Conservation (phyloP, 768 basidiomycete genomes). For the Boletus rex-veris region DNA sequence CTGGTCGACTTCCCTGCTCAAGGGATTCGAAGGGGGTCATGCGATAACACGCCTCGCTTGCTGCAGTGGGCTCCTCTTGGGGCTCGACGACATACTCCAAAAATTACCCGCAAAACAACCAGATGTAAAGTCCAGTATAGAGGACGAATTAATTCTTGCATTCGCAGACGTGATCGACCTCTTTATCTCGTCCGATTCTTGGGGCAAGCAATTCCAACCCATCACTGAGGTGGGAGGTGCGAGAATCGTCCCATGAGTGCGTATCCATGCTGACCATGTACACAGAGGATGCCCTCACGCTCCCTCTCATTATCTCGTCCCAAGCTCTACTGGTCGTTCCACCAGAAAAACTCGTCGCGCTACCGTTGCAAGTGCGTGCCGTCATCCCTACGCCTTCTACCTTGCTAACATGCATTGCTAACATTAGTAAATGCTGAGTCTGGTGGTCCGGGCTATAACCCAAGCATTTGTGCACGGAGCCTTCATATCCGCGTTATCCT, state of each 20-base stretch:
- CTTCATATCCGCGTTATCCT: slow-evolving; percentile 47
- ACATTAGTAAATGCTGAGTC: slow-evolving; percentile 24
- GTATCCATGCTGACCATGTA: slow-evolving; percentile 6
- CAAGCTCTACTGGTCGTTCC: slow-evolving; percentile 58
- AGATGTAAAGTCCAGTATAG: slow-evolving; percentile 42
- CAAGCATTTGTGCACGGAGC: slow-evolving; percentile 54
- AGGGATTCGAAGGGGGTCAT: slow-evolving; percentile 65
- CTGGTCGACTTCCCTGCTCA: slow-evolving; percentile 52
- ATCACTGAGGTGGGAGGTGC: slow-evolving; percentile 42
- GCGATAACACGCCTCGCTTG: slow-evolving; percentile 59
- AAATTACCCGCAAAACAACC: slow-evolving; percentile 28
- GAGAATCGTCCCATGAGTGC: slow-evolving; percentile 5
- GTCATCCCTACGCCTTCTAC: slow-evolving; percentile 23
- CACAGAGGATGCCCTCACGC: slow-evolving; percentile 41
- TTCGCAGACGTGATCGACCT: slow-evolving; percentile 73
- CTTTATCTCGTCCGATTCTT: slow-evolving; percentile 43
- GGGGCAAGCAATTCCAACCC: slow-evolving; percentile 71
- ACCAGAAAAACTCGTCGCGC: slow-evolving; percentile 50
- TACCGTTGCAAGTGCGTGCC: slow-evolving; percentile 50
- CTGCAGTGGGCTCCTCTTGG: slow-evolving; percentile 61
- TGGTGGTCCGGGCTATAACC: slow-evolving; percentile 46
- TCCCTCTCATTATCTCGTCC: slow-evolving; percentile 52
- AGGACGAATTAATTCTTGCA: slow-evolving; percentile 65
- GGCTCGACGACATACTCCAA: slow-evolving; percentile 51
- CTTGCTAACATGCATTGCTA: not conserved